Evolutionary conservation across 2,329 filamentous ascomycete species (phyloP), one percentile per base, ranked within the genome.

Genomic region (Xylaria sp.): DNA sequence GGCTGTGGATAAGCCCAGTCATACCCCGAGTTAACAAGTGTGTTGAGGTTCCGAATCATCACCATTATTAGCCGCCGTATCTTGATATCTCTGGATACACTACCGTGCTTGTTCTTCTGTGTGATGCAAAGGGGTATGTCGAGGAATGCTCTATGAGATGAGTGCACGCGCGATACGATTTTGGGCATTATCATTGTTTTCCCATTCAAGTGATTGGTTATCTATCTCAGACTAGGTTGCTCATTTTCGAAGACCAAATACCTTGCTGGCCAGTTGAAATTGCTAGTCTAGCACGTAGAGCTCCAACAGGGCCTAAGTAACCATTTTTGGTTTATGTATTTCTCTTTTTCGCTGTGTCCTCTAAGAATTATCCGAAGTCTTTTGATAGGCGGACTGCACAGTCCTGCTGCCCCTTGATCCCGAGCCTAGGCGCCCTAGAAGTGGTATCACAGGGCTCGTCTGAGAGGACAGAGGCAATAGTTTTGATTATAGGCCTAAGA

Each of bases 1-100:
- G 60, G 40, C 64, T 63, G 60, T 67, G 61, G 61, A 63, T 54
- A 61, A 23, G 14, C n/a, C 33, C 58, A 31, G 55, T 33, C 52
- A 50, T 43, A 33, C 49, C 63, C 47, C 50, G 52, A 50, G 57
- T 60, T 25, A 54, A 46, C 38, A 21, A 45, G 19, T 19, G 28
- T 21, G 40, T 53, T 54, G 33, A 42, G 42, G 38, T 33, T 28
- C 25, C 35, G 35, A 15, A 38, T 17, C 49, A 43, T 54, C 19
- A 35, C n/a, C 14, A 45, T 25, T 12, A 38, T n/a, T 12, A 49
- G 23, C 25, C 23, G 33, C 25, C 25, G 43, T 37, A 19, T 53
- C 31, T n/a, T 47, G 25, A 21, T 28, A 17, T 21, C 5, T 35
- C 33, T 23, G 14, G 42, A 45, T 43, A 1, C 14, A 7, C n/a